Evolutionary conservation across 2,329 filamentous ascomycete species (phyloP).

Genomic region (Ascocoryne sarcoides): DNA sequence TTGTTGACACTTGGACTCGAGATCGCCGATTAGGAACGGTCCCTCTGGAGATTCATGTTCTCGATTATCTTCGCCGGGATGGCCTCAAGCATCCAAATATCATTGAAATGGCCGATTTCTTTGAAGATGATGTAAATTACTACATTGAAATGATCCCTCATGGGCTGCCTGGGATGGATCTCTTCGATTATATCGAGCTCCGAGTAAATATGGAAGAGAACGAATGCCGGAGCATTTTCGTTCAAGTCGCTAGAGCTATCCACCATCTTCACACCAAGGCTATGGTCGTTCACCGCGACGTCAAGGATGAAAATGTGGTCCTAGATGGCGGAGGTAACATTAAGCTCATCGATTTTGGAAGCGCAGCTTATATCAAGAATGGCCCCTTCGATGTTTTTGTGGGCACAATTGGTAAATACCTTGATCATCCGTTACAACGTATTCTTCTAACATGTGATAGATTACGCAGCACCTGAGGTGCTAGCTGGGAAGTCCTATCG

Average conservation of each 20-base stretch:
- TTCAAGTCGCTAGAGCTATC: conserved; percentile 82
- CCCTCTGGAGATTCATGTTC: conserved; percentile 90
- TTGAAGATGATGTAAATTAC: conserved; percentile 81
- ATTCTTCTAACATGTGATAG: conserved; percentile 37
- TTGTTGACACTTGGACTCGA: conserved; percentile 97
- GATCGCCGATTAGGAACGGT: conserved; percentile 90
- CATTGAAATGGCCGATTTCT: conserved; percentile 65
- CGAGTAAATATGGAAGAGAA: conserved; percentile 92
- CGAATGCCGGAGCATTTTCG: conserved; percentile 91
- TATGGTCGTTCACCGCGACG: conserved; percentile 89
- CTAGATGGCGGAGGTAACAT: conserved; percentile 91
- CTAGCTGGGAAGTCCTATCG: conserved; percentile 84
- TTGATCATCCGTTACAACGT: not conserved
- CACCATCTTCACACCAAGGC: conserved; percentile 88
- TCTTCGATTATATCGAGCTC: conserved; percentile 98
- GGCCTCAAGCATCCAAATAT: conserved; percentile 60
- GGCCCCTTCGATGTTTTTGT: conserved; percentile 99
- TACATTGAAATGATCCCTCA: conserved; percentile 98
- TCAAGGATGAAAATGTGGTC: conserved; percentile 98
- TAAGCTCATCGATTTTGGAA: conserved; percentile 97
- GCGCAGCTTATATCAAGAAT: conserved; percentile 95
- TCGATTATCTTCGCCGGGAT: conserved; percentile 81
- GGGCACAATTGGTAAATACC: conserved; percentile 78
- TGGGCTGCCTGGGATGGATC: conserved; percentile 91
- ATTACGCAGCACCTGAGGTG: conserved; percentile 98